These are phyloP conservation scores for Emmonsiellopsis sp. DNA, from an alignment of 2,329 filamentous ascomycete genomes.

Conservation along the genomic window DNA sequence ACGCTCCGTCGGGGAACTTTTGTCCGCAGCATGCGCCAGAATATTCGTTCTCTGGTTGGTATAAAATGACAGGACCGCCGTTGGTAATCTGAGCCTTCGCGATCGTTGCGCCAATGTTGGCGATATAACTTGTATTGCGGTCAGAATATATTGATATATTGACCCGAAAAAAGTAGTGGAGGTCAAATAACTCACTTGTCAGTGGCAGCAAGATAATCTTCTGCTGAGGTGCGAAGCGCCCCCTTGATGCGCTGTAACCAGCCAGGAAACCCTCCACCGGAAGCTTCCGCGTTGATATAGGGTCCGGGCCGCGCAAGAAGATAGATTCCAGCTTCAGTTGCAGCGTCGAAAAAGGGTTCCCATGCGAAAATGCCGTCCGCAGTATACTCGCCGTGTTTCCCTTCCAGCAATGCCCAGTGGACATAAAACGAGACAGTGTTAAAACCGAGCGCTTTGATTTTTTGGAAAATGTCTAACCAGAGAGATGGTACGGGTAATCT, in stretches of 20 bases:
- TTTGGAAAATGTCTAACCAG: constrained; percentile 68
- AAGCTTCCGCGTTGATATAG: constrained; percentile 70
- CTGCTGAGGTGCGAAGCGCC: constrained; percentile 52
- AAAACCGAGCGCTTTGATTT: constrained; percentile 72
- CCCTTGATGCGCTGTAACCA: constrained; percentile 65
- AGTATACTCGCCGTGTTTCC: constrained; percentile 58
- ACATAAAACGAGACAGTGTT: constrained; percentile 72
- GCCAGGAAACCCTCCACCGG: constrained; percentile 69
- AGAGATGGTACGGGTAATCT: constrained; percentile 52
- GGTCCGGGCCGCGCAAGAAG: constrained; percentile 62
- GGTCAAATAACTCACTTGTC: constrained; percentile 41
- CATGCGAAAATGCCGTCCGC: constrained; percentile 64
- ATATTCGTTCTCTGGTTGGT: constrained; percentile 79
- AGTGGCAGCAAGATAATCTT: constrained; percentile 56
- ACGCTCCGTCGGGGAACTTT: constrained; percentile 56
- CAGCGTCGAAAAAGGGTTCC: constrained; percentile 68
- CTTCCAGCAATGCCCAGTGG: constrained; percentile 70
- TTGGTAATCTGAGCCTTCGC: constrained; percentile 72
- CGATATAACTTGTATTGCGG: constrained; percentile 42
- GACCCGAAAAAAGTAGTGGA: not conserved
- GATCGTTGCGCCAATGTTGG: constrained; percentile 54
- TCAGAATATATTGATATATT: constrained; percentile 6
- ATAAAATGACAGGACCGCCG: constrained; percentile 67
- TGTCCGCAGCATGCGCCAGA: constrained; percentile 40
- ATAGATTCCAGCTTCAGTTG: constrained; percentile 63